phyloP scores from a whole-genome alignment of 2,329 filamentous ascomycete species.

The Ophiostoma sp. region DNA sequence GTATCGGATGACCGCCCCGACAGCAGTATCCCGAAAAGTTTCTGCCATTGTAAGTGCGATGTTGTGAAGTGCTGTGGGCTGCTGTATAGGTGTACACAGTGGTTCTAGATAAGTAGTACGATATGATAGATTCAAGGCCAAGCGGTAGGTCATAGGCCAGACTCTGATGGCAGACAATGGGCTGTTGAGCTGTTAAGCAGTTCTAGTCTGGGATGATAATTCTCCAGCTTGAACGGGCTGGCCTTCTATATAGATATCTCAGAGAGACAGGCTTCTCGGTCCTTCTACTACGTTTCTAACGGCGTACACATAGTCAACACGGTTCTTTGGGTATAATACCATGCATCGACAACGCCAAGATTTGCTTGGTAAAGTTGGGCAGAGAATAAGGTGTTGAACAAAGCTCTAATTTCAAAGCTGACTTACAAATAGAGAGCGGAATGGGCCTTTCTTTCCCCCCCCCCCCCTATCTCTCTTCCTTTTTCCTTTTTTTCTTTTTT shows the following conservation, averaged over 20 bases:
- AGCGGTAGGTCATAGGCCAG: too few relatives aligned
- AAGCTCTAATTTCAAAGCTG: not conserved
- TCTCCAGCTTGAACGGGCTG: too few relatives aligned
- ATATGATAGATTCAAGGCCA: too few relatives aligned
- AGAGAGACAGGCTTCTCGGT: too few relatives aligned
- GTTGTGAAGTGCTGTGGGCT: too few relatives aligned
- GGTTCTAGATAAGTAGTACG: too few relatives aligned
- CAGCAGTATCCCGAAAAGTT: slow-evolving; percentile 25
- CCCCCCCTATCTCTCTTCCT: not conserved
- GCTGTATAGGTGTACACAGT: too few relatives aligned
- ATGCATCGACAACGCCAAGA: not conserved
- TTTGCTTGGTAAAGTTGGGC: not conserved
- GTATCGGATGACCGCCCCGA: slow-evolving; percentile 32
- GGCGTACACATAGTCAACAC: not conserved
- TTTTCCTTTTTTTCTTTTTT: not conserved
- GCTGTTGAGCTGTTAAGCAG: too few relatives aligned
- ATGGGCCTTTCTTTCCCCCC: not conserved
- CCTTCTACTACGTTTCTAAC: too few relatives aligned
- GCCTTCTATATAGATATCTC: too few relatives aligned
- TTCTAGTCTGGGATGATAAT: too few relatives aligned
- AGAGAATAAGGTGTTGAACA: not conserved
- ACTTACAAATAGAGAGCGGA: not conserved
- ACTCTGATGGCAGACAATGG: too few relatives aligned
- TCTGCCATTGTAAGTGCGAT: slow-evolving; percentile 18
- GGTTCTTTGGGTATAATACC: not conserved